Base-by-base conservation (phyloP, 257 asterid genomes). In the Rehmannia glutinosa region DNA sequence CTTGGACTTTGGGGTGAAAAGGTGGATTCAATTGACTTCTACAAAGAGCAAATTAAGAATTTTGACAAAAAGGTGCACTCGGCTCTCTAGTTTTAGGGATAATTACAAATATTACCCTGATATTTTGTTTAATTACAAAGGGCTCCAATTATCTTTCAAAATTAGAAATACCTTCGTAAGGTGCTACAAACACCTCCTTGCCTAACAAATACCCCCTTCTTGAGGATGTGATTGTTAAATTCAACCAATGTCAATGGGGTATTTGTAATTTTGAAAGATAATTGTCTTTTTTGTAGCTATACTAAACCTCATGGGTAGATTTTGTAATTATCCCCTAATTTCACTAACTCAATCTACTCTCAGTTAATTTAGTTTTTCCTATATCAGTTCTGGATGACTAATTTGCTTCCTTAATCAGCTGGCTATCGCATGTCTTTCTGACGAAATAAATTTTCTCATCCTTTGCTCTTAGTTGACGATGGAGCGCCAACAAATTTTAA, bases 1-100 rank as follows among this genome's bases (percentile, higher is more conserved):
- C 87, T 89, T 30, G 98, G 99, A 56, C 85, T 94, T 27, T 89
- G 91, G 43, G 99, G 98, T 24, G 74, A 77, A 73, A 86, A 64
- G 62, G 85, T 94, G 62, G 98, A 94, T 70, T 78, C 99, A 17
- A 86, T 94, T 27, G 97, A 91, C 76, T 84, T 25, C 76, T 89
- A 94, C 71, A 84, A 77, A 77, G 84, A 78, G 47, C 87, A 81
- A 70, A 78, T 91, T 9, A 80, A 81, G 58, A 64, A 80, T 70
- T 62, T 88, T 17, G 99, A 94, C 68, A 87, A 62, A 81, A 87
- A 62, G 50, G 99, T 89, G 67, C 80, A 86, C 74, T 33, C 1
- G 21, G 27, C 27, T 61, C 52, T 36, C 61, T 67, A 6, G 30
- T 69, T 69, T 58, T 63, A 38, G 13, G 2, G 43, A 38, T 38